Evolutionary conservation across 768 basidiomycete species (phyloP).

Genomic region (Suillus brevipes): DNA sequence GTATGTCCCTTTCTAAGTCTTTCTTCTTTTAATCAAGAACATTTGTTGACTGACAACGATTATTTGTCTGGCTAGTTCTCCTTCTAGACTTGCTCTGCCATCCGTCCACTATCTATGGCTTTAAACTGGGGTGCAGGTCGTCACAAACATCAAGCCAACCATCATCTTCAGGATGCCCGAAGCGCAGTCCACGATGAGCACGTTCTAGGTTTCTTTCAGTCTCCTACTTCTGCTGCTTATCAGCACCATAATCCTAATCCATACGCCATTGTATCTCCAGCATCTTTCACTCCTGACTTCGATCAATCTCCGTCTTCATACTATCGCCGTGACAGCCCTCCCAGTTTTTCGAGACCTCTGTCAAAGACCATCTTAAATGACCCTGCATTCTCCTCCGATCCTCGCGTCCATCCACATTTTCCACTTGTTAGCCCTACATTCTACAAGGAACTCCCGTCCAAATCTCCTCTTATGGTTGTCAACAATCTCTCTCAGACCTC

Average conservation of each 20-base stretch:
- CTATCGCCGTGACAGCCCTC: neutral
- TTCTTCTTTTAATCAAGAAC: neutral
- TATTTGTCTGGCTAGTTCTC: slow-evolving; percentile 8
- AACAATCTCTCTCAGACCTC: slow-evolving; percentile 7
- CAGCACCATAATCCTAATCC: slow-evolving; percentile 7
- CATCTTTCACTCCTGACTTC: slow-evolving; percentile 7
- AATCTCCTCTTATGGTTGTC: slow-evolving; percentile 28
- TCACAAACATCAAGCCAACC: slow-evolving; percentile 5
- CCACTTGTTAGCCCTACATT: slow-evolving; percentile 19
- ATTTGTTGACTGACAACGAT: neutral
- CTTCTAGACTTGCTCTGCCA: neutral
- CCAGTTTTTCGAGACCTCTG: slow-evolving; percentile 20
- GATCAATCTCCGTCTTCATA: slow-evolving; percentile 11
- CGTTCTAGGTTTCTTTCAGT: slow-evolving; percentile 10
- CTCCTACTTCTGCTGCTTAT: slow-evolving; percentile 1
- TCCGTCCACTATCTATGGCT: slow-evolving; percentile 16
- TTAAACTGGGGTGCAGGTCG: slow-evolving; percentile 13
- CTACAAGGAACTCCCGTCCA: slow-evolving; percentile 29
- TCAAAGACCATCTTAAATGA: slow-evolving; percentile 42
- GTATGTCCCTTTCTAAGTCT: slow-evolving; percentile 8
- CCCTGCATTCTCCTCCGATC: slow-evolving; percentile 62
- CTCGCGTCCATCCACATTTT: slow-evolving; percentile 47
- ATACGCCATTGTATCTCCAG: slow-evolving; percentile 9
- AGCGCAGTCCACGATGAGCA: neutral
- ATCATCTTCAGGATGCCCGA: neutral